Evolutionary conservation across 2,329 filamentous ascomycete genomes (phyloP).

Genomic region (Ilyonectria mors-panacis): DNA sequence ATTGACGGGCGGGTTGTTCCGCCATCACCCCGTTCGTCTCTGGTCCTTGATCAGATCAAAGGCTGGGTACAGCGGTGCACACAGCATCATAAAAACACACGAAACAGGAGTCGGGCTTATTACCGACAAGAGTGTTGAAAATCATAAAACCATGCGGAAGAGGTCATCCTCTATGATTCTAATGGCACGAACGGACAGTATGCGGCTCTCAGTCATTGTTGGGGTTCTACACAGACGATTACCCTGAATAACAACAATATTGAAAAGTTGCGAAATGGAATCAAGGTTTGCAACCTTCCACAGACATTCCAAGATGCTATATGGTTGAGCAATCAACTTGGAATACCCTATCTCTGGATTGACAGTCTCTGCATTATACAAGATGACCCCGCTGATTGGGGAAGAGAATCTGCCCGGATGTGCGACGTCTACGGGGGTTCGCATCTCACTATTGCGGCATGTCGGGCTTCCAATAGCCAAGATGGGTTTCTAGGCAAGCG

Average conservation of each 20-base stretch:
- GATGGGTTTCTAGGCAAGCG: slow-evolving; percentile 1
- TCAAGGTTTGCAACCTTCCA: not conserved
- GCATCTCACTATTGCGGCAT: slow-evolving; percentile 9
- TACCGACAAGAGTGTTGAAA: not conserved
- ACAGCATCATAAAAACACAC: not conserved
- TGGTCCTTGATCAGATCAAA: not conserved
- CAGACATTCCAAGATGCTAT: not conserved
- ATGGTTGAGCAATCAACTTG: slow-evolving; percentile 5
- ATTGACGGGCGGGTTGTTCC: not conserved
- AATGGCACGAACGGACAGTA: not conserved
- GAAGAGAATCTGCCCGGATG: slow-evolving; percentile 1
- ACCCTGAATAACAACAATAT: not conserved
- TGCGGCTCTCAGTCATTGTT: slow-evolving; percentile 12
- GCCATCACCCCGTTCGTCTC: not conserved
- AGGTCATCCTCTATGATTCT: slow-evolving; percentile 3
- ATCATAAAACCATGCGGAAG: not conserved
- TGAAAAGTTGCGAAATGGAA: not conserved
- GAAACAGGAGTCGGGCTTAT: not conserved
- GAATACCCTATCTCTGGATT: slow-evolving; percentile 11
- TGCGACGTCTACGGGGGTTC: slow-evolving; percentile 6
- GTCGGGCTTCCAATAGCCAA: slow-evolving; percentile 2
- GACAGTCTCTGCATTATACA: slow-evolving; percentile 16
- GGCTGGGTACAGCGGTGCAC: not conserved
- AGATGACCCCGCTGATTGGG: slow-evolving; percentile 8
- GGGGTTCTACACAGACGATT: not conserved